phyloP scores from a whole-genome alignment of 176 grass and related monocot genomes.

The Metroxylon sagu region DNA sequence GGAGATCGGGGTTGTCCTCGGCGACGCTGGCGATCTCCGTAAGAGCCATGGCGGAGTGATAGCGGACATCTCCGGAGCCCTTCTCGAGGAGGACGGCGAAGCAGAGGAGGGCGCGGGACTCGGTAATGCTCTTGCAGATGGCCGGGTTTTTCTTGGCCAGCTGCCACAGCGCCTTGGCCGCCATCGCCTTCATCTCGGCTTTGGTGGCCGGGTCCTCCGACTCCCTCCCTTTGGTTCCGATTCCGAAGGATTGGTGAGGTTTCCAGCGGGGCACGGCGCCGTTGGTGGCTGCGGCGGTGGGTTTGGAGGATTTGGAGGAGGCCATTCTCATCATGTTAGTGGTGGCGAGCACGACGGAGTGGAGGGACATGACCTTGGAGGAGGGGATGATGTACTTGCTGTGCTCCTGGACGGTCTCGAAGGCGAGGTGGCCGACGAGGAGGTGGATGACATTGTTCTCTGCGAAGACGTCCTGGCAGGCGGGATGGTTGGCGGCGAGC shows the following conservation, averaged over 20 bases:
- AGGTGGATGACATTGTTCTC: slow-evolving; percentile 5
- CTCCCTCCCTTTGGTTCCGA: slow-evolving; percentile 12
- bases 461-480: slow-evolving; percentile 2
- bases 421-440: slow-evolving; percentile 13
- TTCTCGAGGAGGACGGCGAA: slow-evolving; percentile 68
- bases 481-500: neutral
- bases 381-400: slow-evolving; percentile 3
- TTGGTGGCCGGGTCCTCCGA: slow-evolving; percentile 56
- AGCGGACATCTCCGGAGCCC: slow-evolving; percentile 42
- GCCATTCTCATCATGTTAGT: neutral
- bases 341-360: slow-evolving; percentile 11
- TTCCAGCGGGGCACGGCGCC: neutral
- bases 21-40: slow-evolving; percentile 81
- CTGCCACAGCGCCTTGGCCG: slow-evolving; percentile 72
- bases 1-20: slow-evolving; percentile 56
- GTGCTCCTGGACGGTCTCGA: slow-evolving; percentile 7
- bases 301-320: no score
- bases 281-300: slow-evolving; percentile 3
- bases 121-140: slow-evolving; percentile 75
- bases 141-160: slow-evolving; percentile 43
- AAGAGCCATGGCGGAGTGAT: slow-evolving; percentile 68
- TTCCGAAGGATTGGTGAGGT: no score
- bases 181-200: slow-evolving; percentile 73
- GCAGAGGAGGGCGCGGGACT: slow-evolving; percentile 86
- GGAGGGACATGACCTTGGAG: slow-evolving; percentile 3